These are phyloP conservation scores for Cercospora beticola DNA, from an alignment of 2,329 filamentous ascomycete species.

Conservation along the genomic window DNA sequence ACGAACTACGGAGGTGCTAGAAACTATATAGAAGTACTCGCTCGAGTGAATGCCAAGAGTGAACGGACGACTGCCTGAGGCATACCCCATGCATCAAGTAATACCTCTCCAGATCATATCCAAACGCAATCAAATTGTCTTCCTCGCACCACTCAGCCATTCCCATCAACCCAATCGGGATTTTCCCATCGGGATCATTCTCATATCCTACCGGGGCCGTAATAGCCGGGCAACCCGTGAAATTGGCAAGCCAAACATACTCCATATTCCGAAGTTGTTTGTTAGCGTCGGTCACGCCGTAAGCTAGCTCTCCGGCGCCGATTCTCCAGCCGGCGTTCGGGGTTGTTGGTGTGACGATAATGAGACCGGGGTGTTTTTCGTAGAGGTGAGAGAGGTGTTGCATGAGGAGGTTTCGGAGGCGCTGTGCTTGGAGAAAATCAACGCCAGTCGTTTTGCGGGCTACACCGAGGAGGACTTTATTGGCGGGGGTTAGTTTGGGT, in stretches of 20 bases:
- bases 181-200: conserved; percentile 53
- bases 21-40: too few relatives aligned
- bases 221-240: conserved; percentile 73
- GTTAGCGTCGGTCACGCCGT: conserved; percentile 73
- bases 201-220: conserved; percentile 73
- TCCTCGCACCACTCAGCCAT: conserved; percentile 58
- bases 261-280: conserved; percentile 74
- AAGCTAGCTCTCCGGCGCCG: conserved; percentile 50
- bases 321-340: conserved; percentile 75
- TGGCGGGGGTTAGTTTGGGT: conserved; percentile 60
- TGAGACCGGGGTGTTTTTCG: conserved; percentile 67
- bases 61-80: too few relatives aligned
- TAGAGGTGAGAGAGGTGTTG: conserved; percentile 72
- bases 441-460: conserved; percentile 63
- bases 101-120: conserved; percentile 52
- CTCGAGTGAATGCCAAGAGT: too few relatives aligned
- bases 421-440: conserved; percentile 72
- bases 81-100: too few relatives aligned
- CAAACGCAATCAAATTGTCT: conserved; percentile 54
- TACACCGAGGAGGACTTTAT: conserved; percentile 67
- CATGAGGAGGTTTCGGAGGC: conserved; percentile 75
- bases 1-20: too few relatives aligned
- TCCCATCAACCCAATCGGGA: conserved; percentile 56
- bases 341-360: conserved; percentile 76
- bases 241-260: conserved; percentile 83